Evolutionary conservation across 345 rosid species (phyloP).

Genomic region (Capsella bursapastoris): DNA sequence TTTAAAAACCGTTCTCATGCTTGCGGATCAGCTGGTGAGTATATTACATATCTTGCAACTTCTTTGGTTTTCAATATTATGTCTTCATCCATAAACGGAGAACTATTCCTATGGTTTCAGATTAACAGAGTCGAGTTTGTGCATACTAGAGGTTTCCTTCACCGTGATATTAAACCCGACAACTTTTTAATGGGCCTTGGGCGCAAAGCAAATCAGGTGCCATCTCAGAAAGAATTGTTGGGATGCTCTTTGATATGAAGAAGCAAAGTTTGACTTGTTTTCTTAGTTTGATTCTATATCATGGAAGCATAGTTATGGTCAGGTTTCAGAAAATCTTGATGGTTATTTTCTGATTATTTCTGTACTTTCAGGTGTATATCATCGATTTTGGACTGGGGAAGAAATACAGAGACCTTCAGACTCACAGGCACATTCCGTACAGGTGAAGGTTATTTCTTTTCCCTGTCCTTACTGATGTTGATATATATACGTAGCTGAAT

Average conservation of each 20-base stretch:
- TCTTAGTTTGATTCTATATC: neutral
- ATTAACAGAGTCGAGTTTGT: constrained; percentile 58
- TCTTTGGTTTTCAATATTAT: neutral
- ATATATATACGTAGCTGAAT: neutral
- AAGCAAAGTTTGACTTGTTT: neutral
- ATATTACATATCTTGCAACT: neutral
- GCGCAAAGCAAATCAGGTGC: constrained; percentile 66
- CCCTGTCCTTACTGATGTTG: neutral
- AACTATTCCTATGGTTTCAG: constrained; percentile 39
- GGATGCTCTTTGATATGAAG: constrained; percentile 2
- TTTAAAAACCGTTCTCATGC: constrained; percentile 79
- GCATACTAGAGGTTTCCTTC: constrained; percentile 62
- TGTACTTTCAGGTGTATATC: constrained; percentile 53
- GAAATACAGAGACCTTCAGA: constrained; percentile 84
- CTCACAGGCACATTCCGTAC: constrained; percentile 81
- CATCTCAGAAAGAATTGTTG: neutral
- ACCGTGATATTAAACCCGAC: constrained; percentile 65
- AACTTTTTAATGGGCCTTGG: constrained; percentile 65
- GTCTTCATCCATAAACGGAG: neutral
- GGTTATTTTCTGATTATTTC: no score
- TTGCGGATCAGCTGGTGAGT: constrained; percentile 78
- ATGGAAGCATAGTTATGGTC: neutral
- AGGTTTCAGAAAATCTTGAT: neutral
- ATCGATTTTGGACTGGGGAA: constrained; percentile 84
- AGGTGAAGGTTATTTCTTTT: constrained; percentile 44